Evolutionary conservation across 2,329 filamentous ascomycete species (phyloP).

Genomic region (Monosporascus cannonballus): DNA sequence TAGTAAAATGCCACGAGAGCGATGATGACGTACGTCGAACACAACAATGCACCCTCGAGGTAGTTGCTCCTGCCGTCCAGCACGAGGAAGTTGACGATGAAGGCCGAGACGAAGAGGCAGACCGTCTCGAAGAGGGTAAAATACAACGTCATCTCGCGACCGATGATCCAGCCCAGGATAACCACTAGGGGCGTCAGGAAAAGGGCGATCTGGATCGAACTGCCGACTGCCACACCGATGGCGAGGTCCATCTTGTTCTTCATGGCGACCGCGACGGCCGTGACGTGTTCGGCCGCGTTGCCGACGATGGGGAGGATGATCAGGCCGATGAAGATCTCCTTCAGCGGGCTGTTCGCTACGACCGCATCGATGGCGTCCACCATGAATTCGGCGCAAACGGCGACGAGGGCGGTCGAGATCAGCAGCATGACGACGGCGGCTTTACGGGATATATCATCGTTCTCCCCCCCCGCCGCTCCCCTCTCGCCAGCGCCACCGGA

Average conservation of each 20-base stretch:
- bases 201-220: conserved; percentile 66
- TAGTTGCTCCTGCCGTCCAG: conserved; percentile 83
- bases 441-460: conserved; percentile 46
- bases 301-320: conserved; percentile 69
- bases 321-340: conserved; percentile 64
- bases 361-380: conserved; percentile 62
- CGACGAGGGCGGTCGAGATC: conserved; percentile 58
- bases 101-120: conserved; percentile 74
- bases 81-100: conserved; percentile 85
- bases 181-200: conserved; percentile 67
- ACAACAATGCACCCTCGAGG: conserved; percentile 68
- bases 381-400: conserved; percentile 64
- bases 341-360: conserved; percentile 47
- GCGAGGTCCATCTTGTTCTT: conserved; percentile 75
- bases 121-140: conserved; percentile 88
- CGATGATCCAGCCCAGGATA: conserved; percentile 64
- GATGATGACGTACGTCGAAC: conserved; percentile 63
- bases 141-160: conserved; percentile 69
- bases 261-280: conserved; percentile 62
- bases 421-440: conserved; percentile 57
- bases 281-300: conserved; percentile 69
- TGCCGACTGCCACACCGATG: conserved; percentile 65
- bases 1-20: conserved; percentile 62
- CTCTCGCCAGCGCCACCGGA: conserved; percentile 18
- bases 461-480: conserved; percentile 28